Percentiles rank a stretch among this genome's conserved stretches.
Conservation (phyloP, 306 rosid genomes). For the Vigna mungo region DNA sequence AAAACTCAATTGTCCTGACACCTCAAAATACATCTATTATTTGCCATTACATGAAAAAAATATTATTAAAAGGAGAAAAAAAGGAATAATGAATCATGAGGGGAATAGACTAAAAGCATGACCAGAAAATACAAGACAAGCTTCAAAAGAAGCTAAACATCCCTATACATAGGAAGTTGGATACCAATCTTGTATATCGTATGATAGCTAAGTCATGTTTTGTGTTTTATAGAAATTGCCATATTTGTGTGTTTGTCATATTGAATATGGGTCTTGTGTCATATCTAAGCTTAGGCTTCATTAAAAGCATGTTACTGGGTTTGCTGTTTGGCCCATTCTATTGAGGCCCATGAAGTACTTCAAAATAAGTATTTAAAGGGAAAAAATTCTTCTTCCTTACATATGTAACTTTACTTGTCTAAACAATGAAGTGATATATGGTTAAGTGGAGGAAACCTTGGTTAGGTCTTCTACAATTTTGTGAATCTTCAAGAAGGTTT, state of each 20-base stretch:
- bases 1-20: too few species aligned
- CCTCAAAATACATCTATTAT: too few species aligned
- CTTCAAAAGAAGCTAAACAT: too few species aligned
- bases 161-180: too few species aligned
- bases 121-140: too few species aligned
- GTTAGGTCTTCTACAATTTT: conserved; percentile 6
- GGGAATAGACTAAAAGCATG: too few species aligned
- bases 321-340: neutral
- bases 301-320: neutral
- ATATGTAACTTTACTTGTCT: neutral
- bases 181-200: neutral
- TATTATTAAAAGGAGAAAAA: too few species aligned
- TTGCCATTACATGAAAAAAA: too few species aligned
- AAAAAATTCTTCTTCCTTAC: neutral
- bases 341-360: neutral
- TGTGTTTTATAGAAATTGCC: neutral
- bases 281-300: neutral
- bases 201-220: neutral
- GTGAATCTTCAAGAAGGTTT: conserved; percentile 17
- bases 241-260: neutral
- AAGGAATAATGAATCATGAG: too few species aligned
- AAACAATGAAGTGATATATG: neutral
- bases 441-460: conserved; percentile 3
- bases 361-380: neutral
- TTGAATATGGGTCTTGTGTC: neutral